Evolutionary conservation across 2,329 filamentous ascomycete species (phyloP), one percentile per base, ranked within the genome.

Genomic region (Calonectria honghensis): DNA sequence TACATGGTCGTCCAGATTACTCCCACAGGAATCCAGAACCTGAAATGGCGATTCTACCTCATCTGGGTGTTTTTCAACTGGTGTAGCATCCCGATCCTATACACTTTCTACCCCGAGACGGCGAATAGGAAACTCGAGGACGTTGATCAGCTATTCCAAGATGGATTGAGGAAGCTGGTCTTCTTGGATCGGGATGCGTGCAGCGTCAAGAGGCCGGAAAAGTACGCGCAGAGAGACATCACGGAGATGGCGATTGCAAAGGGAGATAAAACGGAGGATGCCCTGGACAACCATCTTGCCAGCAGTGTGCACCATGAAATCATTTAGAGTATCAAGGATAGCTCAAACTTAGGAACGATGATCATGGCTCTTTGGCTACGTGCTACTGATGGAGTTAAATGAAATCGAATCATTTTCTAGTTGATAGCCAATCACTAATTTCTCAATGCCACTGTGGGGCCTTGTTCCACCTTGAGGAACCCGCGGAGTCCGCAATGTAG

Each of bases 21-120:
- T 4, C 65, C 41, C 48, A 52, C 48, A 3, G 65, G 65, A 10
- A 68, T 68, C 65, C 65, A 68, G 6, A 68, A 68, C n/a, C 65
- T 68, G 6, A 51, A 39, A 52, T 68, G 41, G 65, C 41, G 48
- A n/a, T 68, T 68, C 48, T 68, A 52, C 14, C 48, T 68, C 31
- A 51, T 68, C 65, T 68, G 65, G 65, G 39, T 68, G 20, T 45
- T 68, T n/a, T 68, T 68, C 48, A 68, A 68, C 65, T 68, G 65
- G 65, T 45, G 27, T 14, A 50, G 39, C 41, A 51, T 68, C 41
- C 63, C 63, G n/a, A 68, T 68, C 32, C 31, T 68, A 16, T 68
- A 68, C 20, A 20, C 18, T 1, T 52, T 68, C n/a, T 68, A 68
- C 31, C 65, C 65, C 29, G 65, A 68, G 39, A 68, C 65, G 35